Conservation (phyloP, 148 eudicot species). For the Amaranthus cruentus region DNA sequence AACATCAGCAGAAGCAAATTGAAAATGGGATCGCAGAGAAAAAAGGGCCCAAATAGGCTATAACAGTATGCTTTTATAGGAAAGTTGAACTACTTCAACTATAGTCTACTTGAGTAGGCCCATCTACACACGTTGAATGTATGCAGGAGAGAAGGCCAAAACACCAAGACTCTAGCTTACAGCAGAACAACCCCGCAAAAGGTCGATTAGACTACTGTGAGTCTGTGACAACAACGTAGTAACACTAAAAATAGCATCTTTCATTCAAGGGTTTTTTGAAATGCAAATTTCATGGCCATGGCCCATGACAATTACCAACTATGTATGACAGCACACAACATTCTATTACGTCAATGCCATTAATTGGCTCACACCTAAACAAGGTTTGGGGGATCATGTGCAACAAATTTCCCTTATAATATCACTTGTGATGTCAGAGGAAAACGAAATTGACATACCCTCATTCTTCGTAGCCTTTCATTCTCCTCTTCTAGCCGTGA, state of each 20-base stretch:
- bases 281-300: background rate
- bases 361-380: too few species aligned
- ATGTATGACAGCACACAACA: too few species aligned
- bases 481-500: slow-evolving; percentile 89
- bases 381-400: too few species aligned
- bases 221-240: too few species aligned
- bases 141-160: background rate
- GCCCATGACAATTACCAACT: too few species aligned
- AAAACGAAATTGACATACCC: slow-evolving; percentile 36
- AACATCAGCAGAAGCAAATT: background rate
- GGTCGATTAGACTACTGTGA: background rate
- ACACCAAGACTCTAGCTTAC: background rate
- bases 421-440: background rate
- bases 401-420: background rate
- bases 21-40: background rate
- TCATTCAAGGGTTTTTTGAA: background rate
- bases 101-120: background rate
- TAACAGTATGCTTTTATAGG: background rate
- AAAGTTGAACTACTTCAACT: background rate
- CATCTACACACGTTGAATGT: background rate
- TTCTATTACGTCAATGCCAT: too few species aligned
- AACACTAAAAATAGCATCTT: too few species aligned
- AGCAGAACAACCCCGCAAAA: background rate
- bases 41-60: background rate
- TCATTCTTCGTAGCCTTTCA: slow-evolving; percentile 65